These are phyloP conservation scores for Trametes coccinea DNA, from an alignment of 768 basidiomycete species.

Conservation along the genomic window DNA sequence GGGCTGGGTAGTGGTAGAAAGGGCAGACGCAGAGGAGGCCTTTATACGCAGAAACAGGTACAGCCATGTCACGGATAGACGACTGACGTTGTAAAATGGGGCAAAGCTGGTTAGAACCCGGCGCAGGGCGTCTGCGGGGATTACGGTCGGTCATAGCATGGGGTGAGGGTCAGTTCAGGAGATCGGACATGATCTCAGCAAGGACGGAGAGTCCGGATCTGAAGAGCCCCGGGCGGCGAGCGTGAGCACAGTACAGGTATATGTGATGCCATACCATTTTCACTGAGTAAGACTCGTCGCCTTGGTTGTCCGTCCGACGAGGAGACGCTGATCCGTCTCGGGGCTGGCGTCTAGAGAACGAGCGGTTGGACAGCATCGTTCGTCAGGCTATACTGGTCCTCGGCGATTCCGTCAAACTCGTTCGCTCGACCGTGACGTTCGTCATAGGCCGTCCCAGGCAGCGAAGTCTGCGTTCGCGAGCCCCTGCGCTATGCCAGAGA, in stretches of 20 bases:
- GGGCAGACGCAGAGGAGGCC: not conserved
- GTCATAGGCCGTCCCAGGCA: not conserved
- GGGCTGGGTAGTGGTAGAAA: conserved; percentile 1
- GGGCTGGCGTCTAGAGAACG: not conserved
- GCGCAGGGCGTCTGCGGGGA: conserved; percentile 11
- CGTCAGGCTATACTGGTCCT: conserved; percentile 12
- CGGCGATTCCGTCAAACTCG: conserved; percentile 2
- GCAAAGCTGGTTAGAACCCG: conserved; percentile 6
- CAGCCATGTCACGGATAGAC: conserved; percentile 20
- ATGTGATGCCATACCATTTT: conserved; percentile 1
- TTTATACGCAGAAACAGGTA: conserved; percentile 18
- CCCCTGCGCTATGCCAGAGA: conserved; percentile 8
- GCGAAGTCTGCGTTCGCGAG: not conserved
- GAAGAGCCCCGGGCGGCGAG: conserved; percentile 11
- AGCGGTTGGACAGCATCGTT: conserved; percentile 17
- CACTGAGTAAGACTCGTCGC: conserved; percentile 17
- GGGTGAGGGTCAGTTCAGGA: conserved; percentile 6
- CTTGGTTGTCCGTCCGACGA: conserved; percentile 6
- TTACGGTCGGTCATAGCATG: conserved; percentile 11
- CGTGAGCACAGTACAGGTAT: conserved; percentile 5
- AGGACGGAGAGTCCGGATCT: conserved; percentile 7
- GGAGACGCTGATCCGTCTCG: conserved; percentile 6
- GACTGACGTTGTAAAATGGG: conserved; percentile 14
- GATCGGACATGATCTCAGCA: conserved; percentile 18
- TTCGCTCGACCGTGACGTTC: not conserved